A percentile compares a stretch with the other conserved stretches of the same genome.
These are phyloP conservation scores for Elsinoe batatas DNA, from an alignment of 2,329 filamentous ascomycete genomes.

Conservation along the genomic window DNA sequence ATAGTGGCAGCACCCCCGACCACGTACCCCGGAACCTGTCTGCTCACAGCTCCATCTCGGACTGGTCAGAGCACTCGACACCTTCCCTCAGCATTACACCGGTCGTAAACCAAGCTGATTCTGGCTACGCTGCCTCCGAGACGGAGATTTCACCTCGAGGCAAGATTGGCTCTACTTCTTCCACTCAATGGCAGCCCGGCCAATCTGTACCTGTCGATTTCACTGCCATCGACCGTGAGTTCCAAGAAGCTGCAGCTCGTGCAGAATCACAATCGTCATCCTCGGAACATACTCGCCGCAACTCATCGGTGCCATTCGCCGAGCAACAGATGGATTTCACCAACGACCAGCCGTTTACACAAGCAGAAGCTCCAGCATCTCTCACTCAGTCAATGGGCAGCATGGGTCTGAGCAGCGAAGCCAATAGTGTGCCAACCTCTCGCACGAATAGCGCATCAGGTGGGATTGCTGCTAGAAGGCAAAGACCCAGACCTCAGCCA, in stretches of 20 bases:
- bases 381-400: conserved; percentile 29
- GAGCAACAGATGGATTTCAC: conserved; percentile 27
- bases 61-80: conserved; percentile 13
- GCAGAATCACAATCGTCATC: conserved; percentile 13
- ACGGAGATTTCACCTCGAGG: conserved; percentile 12
- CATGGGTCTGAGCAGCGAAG: conserved; percentile 26
- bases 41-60: conserved; percentile 15
- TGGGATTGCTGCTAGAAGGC: conserved; percentile 33
- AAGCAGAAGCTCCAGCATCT: conserved; percentile 23
- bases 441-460: conserved; percentile 29
- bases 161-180: conserved; percentile 10
- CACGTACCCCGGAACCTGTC: conserved; percentile 10
- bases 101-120: conserved; percentile 14
- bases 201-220: conserved; percentile 29
- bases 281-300: conserved; percentile 8
- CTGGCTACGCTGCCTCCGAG: conserved; percentile 14
- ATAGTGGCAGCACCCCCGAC: not conserved
- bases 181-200: conserved; percentile 28
- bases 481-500: conserved; percentile 31
- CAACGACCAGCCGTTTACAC: conserved; percentile 23
- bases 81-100: conserved; percentile 12
- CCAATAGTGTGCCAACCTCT: conserved; percentile 21
- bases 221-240: conserved; percentile 25
- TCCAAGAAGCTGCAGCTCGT: conserved; percentile 22
- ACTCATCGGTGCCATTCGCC: conserved; percentile 13